Conservation (phyloP, 306 rosid genomes). For the Trifolium fragiferum region DNA sequence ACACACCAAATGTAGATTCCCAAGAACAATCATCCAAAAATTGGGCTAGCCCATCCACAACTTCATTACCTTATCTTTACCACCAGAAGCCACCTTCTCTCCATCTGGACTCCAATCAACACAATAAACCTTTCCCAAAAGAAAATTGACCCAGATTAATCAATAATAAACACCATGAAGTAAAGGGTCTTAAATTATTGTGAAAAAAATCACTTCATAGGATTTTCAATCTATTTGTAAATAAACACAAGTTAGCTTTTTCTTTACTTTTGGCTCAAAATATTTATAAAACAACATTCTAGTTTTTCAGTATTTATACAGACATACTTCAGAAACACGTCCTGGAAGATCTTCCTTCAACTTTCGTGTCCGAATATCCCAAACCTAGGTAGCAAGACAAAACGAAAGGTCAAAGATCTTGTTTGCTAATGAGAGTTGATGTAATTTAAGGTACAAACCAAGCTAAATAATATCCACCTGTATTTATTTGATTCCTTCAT, state of each 20-base stretch:
- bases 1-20: neutral
- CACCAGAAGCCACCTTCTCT: conserved; percentile 98
- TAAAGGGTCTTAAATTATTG: too few relatives aligned
- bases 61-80: conserved; percentile 80
- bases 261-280: too few relatives aligned
- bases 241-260: neutral
- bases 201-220: too few relatives aligned
- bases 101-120: conserved; percentile 99
- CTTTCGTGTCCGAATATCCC: conserved; percentile 79
- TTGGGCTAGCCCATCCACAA: conserved; percentile 80
- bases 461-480: neutral
- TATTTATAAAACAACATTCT: conserved; percentile 43
- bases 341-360: conserved; percentile 94
- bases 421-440: neutral
- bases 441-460: neutral
- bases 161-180: neutral
- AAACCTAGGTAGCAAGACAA: conserved; percentile 56
- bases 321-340: conserved; percentile 81
- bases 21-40: neutral
- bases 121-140: neutral
- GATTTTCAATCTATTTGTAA: too few relatives aligned
- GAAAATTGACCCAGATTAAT: conserved; percentile 28
- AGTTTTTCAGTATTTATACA: conserved; percentile 35
- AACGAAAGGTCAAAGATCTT: conserved; percentile 17
- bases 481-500: neutral